Base-by-base conservation (phyloP, 2,329 filamentous ascomycete species). In the Cercospora zeina region DNA sequence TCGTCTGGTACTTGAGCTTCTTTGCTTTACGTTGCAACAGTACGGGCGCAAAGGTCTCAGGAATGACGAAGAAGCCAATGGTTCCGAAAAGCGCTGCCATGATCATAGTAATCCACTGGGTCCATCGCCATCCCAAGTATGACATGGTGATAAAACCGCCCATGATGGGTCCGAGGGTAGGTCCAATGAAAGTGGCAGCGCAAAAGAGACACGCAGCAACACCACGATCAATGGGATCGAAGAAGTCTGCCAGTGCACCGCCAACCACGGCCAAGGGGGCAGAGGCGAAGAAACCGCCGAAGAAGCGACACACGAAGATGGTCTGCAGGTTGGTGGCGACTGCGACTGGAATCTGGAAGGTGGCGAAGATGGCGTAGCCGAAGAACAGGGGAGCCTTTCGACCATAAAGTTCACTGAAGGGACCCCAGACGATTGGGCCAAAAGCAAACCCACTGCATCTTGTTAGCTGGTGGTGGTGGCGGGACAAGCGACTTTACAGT, bases 311-410 rank as follows among this genome's bases (percentile, higher is more conserved):
- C 16, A 85, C 64, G 70, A 85, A 76, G 62, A 85, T 80, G 0
- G 82, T 85, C 49, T 83, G 66, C 1, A 85, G 57, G 65, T 85
- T 84, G 51, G 79, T 76, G 0, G 83, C 81, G 1, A 83, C 79
- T 0, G 81, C 83, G 6, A 83, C 80, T 0, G 81, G 80, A 51
- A 85, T 81, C 58, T 84, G 79, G 65, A 85, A 84, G 54, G 85
- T 79, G 3, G 77, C 76, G 63, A 85, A 84, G 37, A 78, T 62
- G 24, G 75, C 69, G 68, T 71, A 13, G 10, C 65, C 65, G 14
- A 58, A 33, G 56, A 68, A 67, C 1, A 68, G 59, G 2, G 82
- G 82, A 4, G 72, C 61, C 62, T 76, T 78, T 13, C 83, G 78
- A 0, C 83, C 83, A 63, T 80, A 83, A 0, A 83, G 74, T 71